phyloP scores from a whole-genome alignment of 768 basidiomycete species.

The Tricholoma terreum region DNA sequence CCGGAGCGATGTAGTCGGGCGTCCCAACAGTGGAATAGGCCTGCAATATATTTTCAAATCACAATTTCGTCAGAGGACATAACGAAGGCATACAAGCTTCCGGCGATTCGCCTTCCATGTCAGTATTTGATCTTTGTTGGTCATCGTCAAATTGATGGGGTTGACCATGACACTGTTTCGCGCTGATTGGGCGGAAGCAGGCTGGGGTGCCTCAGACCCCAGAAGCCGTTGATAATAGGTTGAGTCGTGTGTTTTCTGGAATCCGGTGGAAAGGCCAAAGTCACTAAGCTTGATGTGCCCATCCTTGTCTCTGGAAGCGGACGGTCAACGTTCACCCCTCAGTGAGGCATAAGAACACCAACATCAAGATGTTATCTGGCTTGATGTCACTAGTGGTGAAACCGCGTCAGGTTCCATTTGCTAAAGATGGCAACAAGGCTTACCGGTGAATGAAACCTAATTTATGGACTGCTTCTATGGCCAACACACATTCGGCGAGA shows the following conservation, averaged over 20 bases:
- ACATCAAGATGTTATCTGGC: slow-evolving; percentile 86
- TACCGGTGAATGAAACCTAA: slow-evolving; percentile 97
- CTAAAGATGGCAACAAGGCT: slow-evolving; percentile 16
- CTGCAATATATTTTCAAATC: slow-evolving; percentile 34
- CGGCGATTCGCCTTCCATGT: slow-evolving; percentile 99
- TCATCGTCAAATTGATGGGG: slow-evolving; percentile 94
- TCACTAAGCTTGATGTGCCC: slow-evolving; percentile 98
- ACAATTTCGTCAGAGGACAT: not conserved
- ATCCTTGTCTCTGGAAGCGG: slow-evolving; percentile 64
- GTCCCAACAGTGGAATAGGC: slow-evolving; percentile 98
- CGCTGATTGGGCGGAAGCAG: slow-evolving; percentile 46
- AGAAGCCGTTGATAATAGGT: slow-evolving; percentile 90
- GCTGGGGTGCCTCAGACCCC: slow-evolving; percentile 53
- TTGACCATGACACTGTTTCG: slow-evolving; percentile 98
- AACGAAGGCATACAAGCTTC: slow-evolving; percentile 65
- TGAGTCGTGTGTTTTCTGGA: slow-evolving; percentile 97
- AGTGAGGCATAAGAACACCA: slow-evolving; percentile 34
- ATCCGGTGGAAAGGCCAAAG: slow-evolving; percentile 98
- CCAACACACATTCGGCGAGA: slow-evolving; percentile 97
- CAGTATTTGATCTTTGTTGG: slow-evolving; percentile 88
- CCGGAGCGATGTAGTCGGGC: slow-evolving; percentile 94
- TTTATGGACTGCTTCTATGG: slow-evolving; percentile 96
- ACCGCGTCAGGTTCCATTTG: slow-evolving; percentile 1
- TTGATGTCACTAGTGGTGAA: slow-evolving; percentile 81
- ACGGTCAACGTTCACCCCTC: not conserved